Conservation (phyloP, 1,284 basidiomycete genomes). For the Cryptococcus amylolentus region DNA sequence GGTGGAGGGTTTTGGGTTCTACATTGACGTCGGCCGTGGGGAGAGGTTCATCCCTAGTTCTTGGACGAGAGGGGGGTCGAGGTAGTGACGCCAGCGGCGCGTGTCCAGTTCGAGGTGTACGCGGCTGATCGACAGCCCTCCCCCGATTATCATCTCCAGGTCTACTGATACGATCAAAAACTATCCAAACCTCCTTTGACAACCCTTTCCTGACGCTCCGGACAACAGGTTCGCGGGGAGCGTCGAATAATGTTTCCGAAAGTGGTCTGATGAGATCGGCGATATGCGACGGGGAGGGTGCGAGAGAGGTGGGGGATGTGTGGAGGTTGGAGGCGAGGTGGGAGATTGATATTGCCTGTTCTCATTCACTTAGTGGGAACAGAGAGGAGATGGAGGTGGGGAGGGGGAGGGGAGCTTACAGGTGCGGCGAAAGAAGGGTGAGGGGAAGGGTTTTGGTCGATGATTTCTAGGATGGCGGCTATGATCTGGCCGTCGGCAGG, state of each 20-base stretch:
- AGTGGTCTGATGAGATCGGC: constrained; percentile 2
- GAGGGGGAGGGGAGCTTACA: constrained; percentile 12
- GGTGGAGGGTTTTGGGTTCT: neutral
- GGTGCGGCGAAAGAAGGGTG: constrained; percentile 28
- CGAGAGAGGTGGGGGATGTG: neutral
- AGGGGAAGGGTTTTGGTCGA: constrained; percentile 19
- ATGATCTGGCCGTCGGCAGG: constrained; percentile 19
- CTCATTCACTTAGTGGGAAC: neutral
- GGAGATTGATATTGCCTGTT: constrained; percentile 14
- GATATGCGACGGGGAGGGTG: neutral
- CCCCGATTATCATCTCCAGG: neutral
- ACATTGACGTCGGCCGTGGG: neutral
- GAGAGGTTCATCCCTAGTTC: neutral
- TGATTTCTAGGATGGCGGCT: constrained; percentile 14
- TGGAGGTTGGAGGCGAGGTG: constrained; percentile 2
- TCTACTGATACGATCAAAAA: constrained; percentile 2
- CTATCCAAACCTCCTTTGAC: constrained; percentile 13
- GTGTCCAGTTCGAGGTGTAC: neutral
- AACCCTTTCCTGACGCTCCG: constrained; percentile 3
- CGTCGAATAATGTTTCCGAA: constrained; percentile 6
- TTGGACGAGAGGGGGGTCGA: neutral
- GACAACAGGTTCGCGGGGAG: neutral
- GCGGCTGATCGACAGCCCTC: neutral
- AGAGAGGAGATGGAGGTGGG: neutral
- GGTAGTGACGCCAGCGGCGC: neutral